Evolutionary conservation across 306 rosid genomes (phyloP), one percentile per base, ranked within the genome.

Genomic region (Prunus mume): DNA sequence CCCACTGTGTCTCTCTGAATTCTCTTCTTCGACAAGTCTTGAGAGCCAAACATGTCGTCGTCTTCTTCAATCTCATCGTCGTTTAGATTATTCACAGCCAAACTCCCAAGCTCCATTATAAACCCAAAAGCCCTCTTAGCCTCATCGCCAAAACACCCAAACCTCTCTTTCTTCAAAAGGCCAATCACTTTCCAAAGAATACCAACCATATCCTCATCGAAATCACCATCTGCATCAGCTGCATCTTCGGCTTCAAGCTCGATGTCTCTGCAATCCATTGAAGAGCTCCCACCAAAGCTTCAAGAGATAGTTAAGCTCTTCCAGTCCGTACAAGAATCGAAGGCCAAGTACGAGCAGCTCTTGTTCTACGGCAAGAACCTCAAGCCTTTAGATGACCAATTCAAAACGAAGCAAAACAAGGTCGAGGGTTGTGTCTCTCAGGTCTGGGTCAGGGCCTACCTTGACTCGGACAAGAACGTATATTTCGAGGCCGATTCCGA

Each of bases 381-480:
- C 71, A 87, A 88, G 82, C 91, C 99, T 68, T 93, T 96, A 34
- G 91, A 89, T 8, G 2, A 84, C 55, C 82, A 77, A 1, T 92
- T 87, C 85, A 96, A 92, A 71, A 96, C 85, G 56, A 81, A 75
- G 69, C 82, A 86, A 6, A 96, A 96, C 79, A 96, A 92, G 76
- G 99, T 96, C 65, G 86, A 91, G 73, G 99, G 99, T 5, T 96
- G 99, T 63, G 99, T 96, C 67, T 96, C 99, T 2, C 99, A 96
- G 91, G 99, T 96, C 28, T 96, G 99, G 99, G 99, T 96, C 54
- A 88, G 96, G 70, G 97, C 98, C 58, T 96, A 78, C 72, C 85
- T 96, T 22, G 97, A 96, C 74, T 61, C 73, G 1, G 80, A 87
- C 6, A 78, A 75, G 56, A 87, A 89, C 49, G 98, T 96, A 3